Evolutionary conservation across 2,329 filamentous ascomycete genomes (phyloP), one percentile per base, ranked within the genome.

Genomic region (Neopestalotiopsis rosae): DNA sequence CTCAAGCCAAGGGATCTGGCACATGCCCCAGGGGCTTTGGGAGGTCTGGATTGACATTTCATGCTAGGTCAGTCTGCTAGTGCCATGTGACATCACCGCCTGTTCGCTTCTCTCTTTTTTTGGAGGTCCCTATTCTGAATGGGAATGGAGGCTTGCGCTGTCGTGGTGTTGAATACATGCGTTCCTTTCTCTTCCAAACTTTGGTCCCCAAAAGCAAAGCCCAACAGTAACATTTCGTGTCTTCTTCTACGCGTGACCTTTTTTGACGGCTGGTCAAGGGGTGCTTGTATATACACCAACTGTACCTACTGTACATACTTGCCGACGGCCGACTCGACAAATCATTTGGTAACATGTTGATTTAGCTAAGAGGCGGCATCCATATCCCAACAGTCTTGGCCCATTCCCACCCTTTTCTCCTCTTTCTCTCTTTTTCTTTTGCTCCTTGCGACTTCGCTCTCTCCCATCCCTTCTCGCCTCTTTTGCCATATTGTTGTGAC

Each of bases 281-380:
- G n/a, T n/a, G 20, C 20, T 52, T 28, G 24, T 28, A 28, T 28
- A 17, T 17, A 17, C 45, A 52, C 45, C 9, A 17, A n/a, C 17
- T 52, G 34, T 38, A 10, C 34, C 45, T 52, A 52, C 17, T 9
- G 24, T 20, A 38, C 34, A 38, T 52, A n/a, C 20, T 20, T 52
- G 45, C 45, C 45, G 45, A 20, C 20, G 17, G 45, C 45, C 45
- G 45, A n/a, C n/a, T 52, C 45, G 45, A 52, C 45, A 52, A 52
- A 52, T 52, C 45, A 52, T 52, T 52, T 52, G 45, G 45, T 52
- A 52, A 52, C 45, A 52, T 52, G 45, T 52, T 52, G 34, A 38
- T 38, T 10, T 38, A 38, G 34, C 20, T 52, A 9, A 52, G 45
- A 52, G n/a, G 17, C 20, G 45, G 45, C 45, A 52, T 52, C 45